Percentiles rank a stretch among this genome's conserved stretches.
phyloP scores from a whole-genome alignment of 129 eudicot species.

The Oenanthe sinensis region DNA sequence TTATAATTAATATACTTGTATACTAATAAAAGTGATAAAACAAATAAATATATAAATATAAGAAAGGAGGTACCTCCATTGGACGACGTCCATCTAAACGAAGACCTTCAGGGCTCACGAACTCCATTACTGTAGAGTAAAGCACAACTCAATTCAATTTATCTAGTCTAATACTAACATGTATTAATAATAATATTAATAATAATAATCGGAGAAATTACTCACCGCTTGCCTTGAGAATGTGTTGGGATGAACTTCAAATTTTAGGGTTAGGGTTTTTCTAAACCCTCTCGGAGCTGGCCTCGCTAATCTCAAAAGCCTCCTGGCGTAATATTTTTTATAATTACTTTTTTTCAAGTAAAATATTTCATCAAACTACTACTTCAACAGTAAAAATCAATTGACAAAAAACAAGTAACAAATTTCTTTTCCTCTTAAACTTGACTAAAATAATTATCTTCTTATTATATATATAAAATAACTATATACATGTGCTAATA shows the following conservation, averaged over 20 bases:
- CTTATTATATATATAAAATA: too few relatives aligned
- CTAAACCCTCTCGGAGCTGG: not conserved
- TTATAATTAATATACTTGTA: too few relatives aligned
- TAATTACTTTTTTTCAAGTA: too few relatives aligned
- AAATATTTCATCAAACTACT: too few relatives aligned
- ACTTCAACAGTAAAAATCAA: too few relatives aligned
- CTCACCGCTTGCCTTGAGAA: not conserved
- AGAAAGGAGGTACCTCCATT: constrained; percentile 50
- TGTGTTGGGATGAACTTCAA: not conserved
- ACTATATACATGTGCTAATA: too few relatives aligned
- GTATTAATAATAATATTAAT: too few relatives aligned
- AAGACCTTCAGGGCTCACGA: constrained; percentile 90
- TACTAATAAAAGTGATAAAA: not conserved
- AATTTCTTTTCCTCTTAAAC: too few relatives aligned
- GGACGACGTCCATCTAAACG: constrained; percentile 96
- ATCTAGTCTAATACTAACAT: not conserved
- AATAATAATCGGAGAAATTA: not conserved
- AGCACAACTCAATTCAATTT: not conserved
- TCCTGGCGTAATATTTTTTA: too few relatives aligned
- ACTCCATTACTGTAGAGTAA: constrained; percentile 48
- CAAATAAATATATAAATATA: not conserved
- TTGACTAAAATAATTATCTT: too few relatives aligned
- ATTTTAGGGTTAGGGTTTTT: not conserved
- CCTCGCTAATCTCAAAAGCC: too few relatives aligned
- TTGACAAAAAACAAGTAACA: too few relatives aligned